Evolutionary conservation across 2,329 filamentous ascomycete genomes (phyloP), one percentile per base, ranked within the genome.

Genomic region (Cordyceps pruinosa): DNA sequence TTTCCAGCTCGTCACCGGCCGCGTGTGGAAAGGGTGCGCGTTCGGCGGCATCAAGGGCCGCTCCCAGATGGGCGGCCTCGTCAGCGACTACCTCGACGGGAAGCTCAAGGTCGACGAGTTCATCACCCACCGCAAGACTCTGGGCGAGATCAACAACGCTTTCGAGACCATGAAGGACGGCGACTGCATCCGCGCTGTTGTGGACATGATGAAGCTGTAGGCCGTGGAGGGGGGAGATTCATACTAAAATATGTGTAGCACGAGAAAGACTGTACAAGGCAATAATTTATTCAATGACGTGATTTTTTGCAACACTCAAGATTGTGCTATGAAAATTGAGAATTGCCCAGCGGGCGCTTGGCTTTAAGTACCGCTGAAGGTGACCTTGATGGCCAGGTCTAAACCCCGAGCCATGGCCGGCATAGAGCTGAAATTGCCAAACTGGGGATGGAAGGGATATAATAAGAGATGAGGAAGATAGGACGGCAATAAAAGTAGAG

Each of bases 41-140:
- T 99, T 99, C 69, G 94, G 94, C 65, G 94, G 94, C 66, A 92
- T 99, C 81, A 99, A 97, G 82, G 94, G 94, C 65, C 92, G 94
- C 69, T 87, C 89, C 34, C 94, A 99, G 77, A 84, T 99, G 63
- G 88, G 89, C 48, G 86, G 82, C 59, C 85, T 99, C 41, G 91
- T 99, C 25, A 77, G 85, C 64, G 93, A 97, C 75, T 99, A 99
- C 77, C 81, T 95, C 73, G 82, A 82, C 54, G 92, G 92, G 66
- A 83, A 88, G 70, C 86, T 99, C 70, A 97, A 97, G 86, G 94
- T 97, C 46, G 93, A 97, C 71, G 94, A 99, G 78, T 97, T 97
- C 79, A 97, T 99, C 77, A 99, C 94, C 32, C 94, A 99, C 78
- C 86, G 92, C 66, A 90, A 96, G 77, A 82, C 81, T 4, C 79